phyloP scores from a whole-genome alignment of 768 basidiomycete genomes.

The Tricholoma terreum region DNA sequence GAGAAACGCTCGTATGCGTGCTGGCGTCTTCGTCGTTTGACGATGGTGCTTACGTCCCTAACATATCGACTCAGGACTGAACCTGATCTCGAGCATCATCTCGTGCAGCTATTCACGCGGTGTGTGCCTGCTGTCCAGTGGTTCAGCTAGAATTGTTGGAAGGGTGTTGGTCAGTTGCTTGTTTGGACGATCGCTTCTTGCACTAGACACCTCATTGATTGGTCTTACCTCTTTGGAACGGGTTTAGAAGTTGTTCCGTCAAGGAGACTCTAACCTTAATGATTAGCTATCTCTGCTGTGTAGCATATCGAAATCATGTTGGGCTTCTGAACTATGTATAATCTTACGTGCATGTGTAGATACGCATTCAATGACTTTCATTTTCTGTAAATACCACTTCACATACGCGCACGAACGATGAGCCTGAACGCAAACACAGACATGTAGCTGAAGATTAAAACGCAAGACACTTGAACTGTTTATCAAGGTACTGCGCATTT shows the following conservation, averaged over 20 bases:
- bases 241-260: not conserved
- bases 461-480: slow-evolving; percentile 6
- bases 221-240: not conserved
- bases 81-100: slow-evolving; percentile 21
- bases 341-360: too few relatives aligned
- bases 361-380: too few relatives aligned
- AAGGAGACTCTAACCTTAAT: too few relatives aligned
- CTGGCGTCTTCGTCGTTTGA: slow-evolving; percentile 32
- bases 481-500: slow-evolving; percentile 5
- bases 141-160: not conserved
- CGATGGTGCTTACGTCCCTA: slow-evolving; percentile 30
- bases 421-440: not conserved
- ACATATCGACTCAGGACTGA: slow-evolving; percentile 30
- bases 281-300: too few relatives aligned
- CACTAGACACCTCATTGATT: not conserved
- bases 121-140: slow-evolving; percentile 28
- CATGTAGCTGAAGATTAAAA: not conserved
- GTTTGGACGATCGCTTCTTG: not conserved
- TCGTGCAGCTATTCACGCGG: slow-evolving; percentile 25
- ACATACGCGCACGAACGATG: too few relatives aligned
- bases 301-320: too few relatives aligned
- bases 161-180: not conserved
- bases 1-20: slow-evolving; percentile 25
- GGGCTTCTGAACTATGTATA: too few relatives aligned
- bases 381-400: too few relatives aligned